These are phyloP conservation scores for Cetraspora pellucida DNA, from an alignment of 192 early-diverging fungal species.

Conservation along the genomic window DNA sequence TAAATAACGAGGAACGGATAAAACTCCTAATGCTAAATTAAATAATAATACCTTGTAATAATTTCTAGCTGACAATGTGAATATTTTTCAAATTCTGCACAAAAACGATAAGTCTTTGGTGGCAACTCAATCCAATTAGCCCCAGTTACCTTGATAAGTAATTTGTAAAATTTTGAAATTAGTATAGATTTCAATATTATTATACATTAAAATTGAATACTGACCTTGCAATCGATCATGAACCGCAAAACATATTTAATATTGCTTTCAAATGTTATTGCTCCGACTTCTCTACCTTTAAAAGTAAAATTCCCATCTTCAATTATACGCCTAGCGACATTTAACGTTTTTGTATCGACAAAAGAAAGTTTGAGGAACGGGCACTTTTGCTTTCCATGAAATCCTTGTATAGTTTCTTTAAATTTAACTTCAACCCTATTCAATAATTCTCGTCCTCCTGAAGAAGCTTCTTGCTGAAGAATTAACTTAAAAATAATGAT, in stretches of 20 bases:
- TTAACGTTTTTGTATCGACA: slow-evolving; percentile 54
- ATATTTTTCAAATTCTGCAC: slow-evolving; percentile 41
- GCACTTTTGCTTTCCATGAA: slow-evolving; percentile 77
- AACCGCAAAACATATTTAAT: slow-evolving; percentile 84
- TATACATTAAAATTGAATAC: background rate
- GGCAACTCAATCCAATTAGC: slow-evolving; percentile 93
- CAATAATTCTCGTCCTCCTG: slow-evolving; percentile 33
- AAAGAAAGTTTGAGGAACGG: slow-evolving; percentile 81
- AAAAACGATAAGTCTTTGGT: slow-evolving; percentile 67
- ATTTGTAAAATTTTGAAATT: too few species aligned
- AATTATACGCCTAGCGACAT: slow-evolving; percentile 38
- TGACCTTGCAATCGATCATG: slow-evolving; percentile 89
- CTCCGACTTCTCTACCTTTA: slow-evolving; percentile 28
- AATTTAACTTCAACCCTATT: slow-evolving; percentile 69
- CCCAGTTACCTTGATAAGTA: slow-evolving; percentile 61
- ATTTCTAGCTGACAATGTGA: slow-evolving; percentile 82
- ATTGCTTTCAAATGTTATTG: slow-evolving; percentile 85
- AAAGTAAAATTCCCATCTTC: slow-evolving; percentile 29
- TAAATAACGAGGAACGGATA: background rate
- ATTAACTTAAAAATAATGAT: background rate
- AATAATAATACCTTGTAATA: slow-evolving; percentile 56
- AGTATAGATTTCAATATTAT: background rate
- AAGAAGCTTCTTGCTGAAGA: slow-evolving; percentile 16
- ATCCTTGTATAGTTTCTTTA: slow-evolving; percentile 86
- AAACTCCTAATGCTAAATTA: background rate